phyloP scores from a whole-genome alignment of 2,329 filamentous ascomycete genomes.

The Diaporthe humulicola region DNA sequence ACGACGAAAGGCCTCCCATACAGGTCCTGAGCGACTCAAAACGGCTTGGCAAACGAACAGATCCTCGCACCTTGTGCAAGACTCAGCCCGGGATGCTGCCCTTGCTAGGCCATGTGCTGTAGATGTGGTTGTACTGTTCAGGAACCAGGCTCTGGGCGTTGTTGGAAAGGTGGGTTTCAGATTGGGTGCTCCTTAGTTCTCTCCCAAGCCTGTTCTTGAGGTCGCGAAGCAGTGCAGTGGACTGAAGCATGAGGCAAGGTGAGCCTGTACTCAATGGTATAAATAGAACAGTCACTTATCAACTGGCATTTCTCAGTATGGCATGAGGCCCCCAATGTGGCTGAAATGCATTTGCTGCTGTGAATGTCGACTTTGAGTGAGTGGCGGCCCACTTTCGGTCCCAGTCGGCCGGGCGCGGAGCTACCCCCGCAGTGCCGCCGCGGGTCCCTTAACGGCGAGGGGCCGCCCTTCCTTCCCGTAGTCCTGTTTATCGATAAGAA shows the following conservation, averaged over 20 bases:
- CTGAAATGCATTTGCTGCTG: background rate
- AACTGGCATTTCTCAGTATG: background rate
- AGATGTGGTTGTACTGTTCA: background rate
- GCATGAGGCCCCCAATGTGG: background rate
- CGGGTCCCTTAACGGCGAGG: background rate
- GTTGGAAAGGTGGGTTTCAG: background rate
- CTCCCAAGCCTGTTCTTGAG: background rate
- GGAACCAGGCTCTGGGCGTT: background rate
- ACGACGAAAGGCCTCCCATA: constrained; percentile 17
- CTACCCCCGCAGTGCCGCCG: background rate
- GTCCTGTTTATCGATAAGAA: constrained; percentile 31
- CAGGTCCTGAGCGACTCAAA: background rate
- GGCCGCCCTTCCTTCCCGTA: background rate
- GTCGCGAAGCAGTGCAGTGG: background rate
- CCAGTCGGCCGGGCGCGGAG: constrained; percentile 26
- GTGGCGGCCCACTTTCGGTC: constrained; percentile 11
- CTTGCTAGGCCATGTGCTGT: background rate
- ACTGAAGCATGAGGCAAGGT: background rate
- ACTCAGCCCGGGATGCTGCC: background rate
- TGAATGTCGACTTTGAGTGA: constrained; percentile 4
- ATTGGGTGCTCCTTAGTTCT: background rate
- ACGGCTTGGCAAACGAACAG: background rate
- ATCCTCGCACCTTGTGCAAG: background rate
- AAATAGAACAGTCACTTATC: background rate
- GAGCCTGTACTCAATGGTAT: background rate